Percentiles rank a stretch among this genome's conserved stretches.
Conservation (phyloP, 495 filamentous ascomycete species). For the Aspergillus nidulans region DNA sequence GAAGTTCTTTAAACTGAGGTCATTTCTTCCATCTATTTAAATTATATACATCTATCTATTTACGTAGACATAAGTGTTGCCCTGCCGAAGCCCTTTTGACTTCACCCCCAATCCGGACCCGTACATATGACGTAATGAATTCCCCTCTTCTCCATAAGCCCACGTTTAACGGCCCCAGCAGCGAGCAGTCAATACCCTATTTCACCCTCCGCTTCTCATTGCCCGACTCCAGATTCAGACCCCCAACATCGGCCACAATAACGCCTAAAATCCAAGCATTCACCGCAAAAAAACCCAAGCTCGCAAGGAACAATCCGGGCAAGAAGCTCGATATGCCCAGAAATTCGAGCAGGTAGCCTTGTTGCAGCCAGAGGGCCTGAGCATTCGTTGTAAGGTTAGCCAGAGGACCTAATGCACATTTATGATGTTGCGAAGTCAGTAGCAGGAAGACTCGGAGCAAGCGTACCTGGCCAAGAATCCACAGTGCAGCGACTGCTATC, state of each 20-base stretch:
- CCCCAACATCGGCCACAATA: constrained; percentile 64
- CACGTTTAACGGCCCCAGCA: too few relatives aligned
- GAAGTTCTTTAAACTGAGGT: not conserved
- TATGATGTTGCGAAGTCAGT: too few relatives aligned
- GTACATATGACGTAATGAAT: too few relatives aligned
- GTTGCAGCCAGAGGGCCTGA: constrained; percentile 79
- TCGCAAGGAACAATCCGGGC: constrained; percentile 72
- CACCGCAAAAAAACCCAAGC: constrained; percentile 73
- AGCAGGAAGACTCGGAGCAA: too few relatives aligned
- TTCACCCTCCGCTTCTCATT: not conserved
- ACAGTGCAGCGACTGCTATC: constrained; percentile 57
- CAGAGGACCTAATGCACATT: too few relatives aligned
- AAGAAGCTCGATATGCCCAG: constrained; percentile 79
- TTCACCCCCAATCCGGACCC: too few relatives aligned
- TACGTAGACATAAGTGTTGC: too few relatives aligned
- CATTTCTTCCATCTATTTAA: not conserved
- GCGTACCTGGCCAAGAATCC: constrained; percentile 63
- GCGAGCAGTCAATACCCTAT: not conserved
- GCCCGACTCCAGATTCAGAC: not conserved
- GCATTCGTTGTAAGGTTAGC: not conserved
- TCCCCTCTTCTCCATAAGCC: too few relatives aligned
- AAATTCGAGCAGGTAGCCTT: constrained; percentile 86
- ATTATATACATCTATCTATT: too few relatives aligned
- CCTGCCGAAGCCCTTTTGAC: too few relatives aligned
- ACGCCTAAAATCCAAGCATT: constrained; percentile 86